Evolutionary conservation across 2,329 filamentous ascomycete species (phyloP).

Genomic region (Elsinoe fawcettii): DNA sequence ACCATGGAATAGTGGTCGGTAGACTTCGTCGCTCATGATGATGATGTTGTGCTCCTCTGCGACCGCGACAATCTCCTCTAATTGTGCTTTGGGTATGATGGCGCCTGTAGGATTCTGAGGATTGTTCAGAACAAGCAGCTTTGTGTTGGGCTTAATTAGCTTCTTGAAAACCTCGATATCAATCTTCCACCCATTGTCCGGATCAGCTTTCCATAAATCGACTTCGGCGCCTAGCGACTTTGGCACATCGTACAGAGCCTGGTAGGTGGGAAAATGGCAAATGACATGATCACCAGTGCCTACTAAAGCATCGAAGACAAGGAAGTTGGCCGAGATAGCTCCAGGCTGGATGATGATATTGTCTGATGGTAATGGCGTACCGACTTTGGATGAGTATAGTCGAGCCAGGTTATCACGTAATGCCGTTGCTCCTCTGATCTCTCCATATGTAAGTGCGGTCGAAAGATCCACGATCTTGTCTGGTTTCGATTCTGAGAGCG

Average conservation of each 20-base stretch:
- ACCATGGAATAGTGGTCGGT: slow-evolving; percentile 72
- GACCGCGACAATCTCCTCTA: slow-evolving; percentile 56
- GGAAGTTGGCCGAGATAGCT: slow-evolving; percentile 76
- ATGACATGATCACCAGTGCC: slow-evolving; percentile 73
- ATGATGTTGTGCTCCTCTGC: slow-evolving; percentile 56
- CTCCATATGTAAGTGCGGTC: slow-evolving; percentile 61
- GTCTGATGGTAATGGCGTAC: slow-evolving; percentile 44
- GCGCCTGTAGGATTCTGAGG: slow-evolving; percentile 78
- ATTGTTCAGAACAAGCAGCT: slow-evolving; percentile 64
- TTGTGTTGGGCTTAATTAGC: slow-evolving; percentile 62
- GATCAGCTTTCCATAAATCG: slow-evolving; percentile 63
- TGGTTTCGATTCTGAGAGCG: slow-evolving; percentile 48
- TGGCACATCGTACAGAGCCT: slow-evolving; percentile 73
- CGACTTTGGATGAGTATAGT: slow-evolving; percentile 53
- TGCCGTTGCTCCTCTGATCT: slow-evolving; percentile 59
- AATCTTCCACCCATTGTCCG: slow-evolving; percentile 58
- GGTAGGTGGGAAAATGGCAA: slow-evolving; percentile 80
- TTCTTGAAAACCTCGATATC: slow-evolving; percentile 57
- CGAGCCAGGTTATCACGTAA: slow-evolving; percentile 58
- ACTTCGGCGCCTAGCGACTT: slow-evolving; percentile 68
- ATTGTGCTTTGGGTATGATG: slow-evolving; percentile 53
- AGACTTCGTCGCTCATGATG: slow-evolving; percentile 73
- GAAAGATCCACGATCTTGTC: slow-evolving; percentile 42
- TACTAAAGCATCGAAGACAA: slow-evolving; percentile 66
- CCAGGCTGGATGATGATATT: slow-evolving; percentile 71